These are phyloP conservation scores for Phytophthora europaea DNA, from an alignment of 352 stramenopile species.

Conservation along the genomic window DNA sequence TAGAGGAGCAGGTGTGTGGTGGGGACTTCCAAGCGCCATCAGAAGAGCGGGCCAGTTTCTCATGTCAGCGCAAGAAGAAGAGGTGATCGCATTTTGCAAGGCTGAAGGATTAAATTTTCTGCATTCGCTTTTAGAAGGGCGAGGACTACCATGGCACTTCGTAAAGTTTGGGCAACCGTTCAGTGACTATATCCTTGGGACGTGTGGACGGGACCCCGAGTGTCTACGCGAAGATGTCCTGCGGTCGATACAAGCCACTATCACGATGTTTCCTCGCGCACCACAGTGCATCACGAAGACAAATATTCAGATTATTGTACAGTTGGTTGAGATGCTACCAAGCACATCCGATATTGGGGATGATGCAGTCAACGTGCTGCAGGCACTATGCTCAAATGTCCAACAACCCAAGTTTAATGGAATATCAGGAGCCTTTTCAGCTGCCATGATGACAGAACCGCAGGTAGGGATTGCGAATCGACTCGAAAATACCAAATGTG, in stretches of 20 bases:
- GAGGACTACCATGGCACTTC: conserved; percentile 3
- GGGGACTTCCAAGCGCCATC: conserved; percentile 13
- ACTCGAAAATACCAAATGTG: neutral
- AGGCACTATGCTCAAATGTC: conserved; percentile 17
- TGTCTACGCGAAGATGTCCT: conserved; percentile 14
- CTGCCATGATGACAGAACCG: conserved; percentile 20
- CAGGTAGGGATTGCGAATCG: conserved; percentile 14
- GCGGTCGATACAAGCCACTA: conserved; percentile 8
- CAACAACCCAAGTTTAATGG: neutral
- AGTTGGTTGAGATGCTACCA: conserved; percentile 5
- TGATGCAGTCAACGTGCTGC: conserved; percentile 9
- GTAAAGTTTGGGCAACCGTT: conserved; percentile 16
- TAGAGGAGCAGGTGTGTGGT: conserved; percentile 5
- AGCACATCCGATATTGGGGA: conserved; percentile 10
- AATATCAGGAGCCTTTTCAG: conserved; percentile 1
- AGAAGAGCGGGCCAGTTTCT: conserved; percentile 21
- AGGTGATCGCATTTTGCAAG: conserved; percentile 28
- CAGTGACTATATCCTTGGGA: conserved; percentile 4
- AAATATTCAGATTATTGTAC: conserved; percentile 23
- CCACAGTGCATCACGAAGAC: conserved; percentile 21
- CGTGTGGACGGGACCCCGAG: neutral
- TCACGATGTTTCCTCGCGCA: conserved; percentile 10
- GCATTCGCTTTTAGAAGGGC: conserved; percentile 16
- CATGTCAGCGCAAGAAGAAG: conserved; percentile 17
- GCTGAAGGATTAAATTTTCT: conserved; percentile 24